Base-by-base conservation (phyloP, 2,329 filamentous ascomycete genomes). In the Curvularia sp. region DNA sequence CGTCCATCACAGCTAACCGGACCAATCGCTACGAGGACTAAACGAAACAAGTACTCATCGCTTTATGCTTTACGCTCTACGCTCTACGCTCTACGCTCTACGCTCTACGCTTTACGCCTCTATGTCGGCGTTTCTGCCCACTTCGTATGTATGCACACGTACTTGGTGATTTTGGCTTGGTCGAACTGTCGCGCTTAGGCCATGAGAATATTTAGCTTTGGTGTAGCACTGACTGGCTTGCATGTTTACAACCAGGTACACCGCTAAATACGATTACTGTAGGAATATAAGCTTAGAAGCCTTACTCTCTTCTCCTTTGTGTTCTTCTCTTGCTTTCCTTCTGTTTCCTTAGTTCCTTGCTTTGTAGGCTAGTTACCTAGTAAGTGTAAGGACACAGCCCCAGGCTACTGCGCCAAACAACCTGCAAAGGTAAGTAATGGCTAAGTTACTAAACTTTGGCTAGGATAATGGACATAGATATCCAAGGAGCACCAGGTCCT, bases 221-320 rank as follows among this genome's bases (percentile, higher is more conserved):
- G 32, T 7, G 13, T 36, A 36, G 32, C 15, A 15, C 15, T 55
- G 38, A 51, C 36, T 45, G 2, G 78, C 77, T 18, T 80, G 82
- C 0, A 60, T 82, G 6, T 74, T 75, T 5, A 69, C 71, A 38
- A 81, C 81, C 78, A 75, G 73, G 57, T 72, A 72, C 42, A 82
- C 81, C 63, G 73, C 81, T 8, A 63, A 54, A n/a, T 5, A 5
- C 32, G 6, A 36, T 15, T 36, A 36, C 32, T n/a, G n/a, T n/a
- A n/a, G n/a, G n/a, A n/a, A n/a, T n/a, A n/a, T n/a, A n/a, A n/a
- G n/a, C n/a, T n/a, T n/a, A n/a, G n/a, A n/a, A n/a, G n/a, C n/a
- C n/a, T n/a, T n/a, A 36, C n/a, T 6, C 4, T 7, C 32, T 36
- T 15, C 15, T 2, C 32, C 32, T 15, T 36, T 12, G 6, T 13